Conservation (phyloP, 106 monocot species). For the Alisma plantagoaquatica region DNA sequence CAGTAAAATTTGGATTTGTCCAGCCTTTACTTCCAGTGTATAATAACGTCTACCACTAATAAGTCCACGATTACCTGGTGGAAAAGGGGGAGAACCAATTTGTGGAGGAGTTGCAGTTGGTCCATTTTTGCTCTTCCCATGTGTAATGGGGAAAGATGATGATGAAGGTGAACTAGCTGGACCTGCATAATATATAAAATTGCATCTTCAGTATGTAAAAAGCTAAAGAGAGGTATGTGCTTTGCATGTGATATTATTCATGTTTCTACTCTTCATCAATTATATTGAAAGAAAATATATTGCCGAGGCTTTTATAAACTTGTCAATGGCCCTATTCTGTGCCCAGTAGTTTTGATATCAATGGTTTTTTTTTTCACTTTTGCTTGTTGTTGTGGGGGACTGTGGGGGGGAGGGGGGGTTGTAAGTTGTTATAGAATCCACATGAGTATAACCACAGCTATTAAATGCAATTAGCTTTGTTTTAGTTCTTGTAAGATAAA, state of each 20-base stretch:
- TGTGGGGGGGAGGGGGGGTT: too few species aligned
- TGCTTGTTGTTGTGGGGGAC: too few species aligned
- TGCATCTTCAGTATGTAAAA: background rate
- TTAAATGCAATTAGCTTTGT: too few species aligned
- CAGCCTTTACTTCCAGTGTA: background rate
- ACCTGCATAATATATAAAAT: conserved; percentile 19
- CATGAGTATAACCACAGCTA: too few species aligned
- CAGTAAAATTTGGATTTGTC: background rate
- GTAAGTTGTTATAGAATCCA: too few species aligned
- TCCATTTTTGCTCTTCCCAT: conserved; percentile 2
- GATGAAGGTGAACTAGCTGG: conserved; percentile 24
- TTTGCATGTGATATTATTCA: too few species aligned
- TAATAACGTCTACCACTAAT: conserved; percentile 21
- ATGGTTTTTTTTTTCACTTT: too few species aligned
- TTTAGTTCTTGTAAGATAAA: too few species aligned
- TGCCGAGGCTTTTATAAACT: background rate
- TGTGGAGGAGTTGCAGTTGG: conserved; percentile 30
- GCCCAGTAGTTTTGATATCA: background rate
- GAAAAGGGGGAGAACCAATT: background rate
- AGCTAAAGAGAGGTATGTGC: background rate
- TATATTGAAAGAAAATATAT: background rate
- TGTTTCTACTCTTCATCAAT: background rate
- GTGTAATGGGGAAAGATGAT: conserved; percentile 8
- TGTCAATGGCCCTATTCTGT: background rate
- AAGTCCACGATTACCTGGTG: conserved; percentile 14